A percentile compares a stretch with the other conserved stretches of the same genome.
phyloP scores from a whole-genome alignment of 2,329 filamentous ascomycete species.

The Fusarium keratoplasticum region DNA sequence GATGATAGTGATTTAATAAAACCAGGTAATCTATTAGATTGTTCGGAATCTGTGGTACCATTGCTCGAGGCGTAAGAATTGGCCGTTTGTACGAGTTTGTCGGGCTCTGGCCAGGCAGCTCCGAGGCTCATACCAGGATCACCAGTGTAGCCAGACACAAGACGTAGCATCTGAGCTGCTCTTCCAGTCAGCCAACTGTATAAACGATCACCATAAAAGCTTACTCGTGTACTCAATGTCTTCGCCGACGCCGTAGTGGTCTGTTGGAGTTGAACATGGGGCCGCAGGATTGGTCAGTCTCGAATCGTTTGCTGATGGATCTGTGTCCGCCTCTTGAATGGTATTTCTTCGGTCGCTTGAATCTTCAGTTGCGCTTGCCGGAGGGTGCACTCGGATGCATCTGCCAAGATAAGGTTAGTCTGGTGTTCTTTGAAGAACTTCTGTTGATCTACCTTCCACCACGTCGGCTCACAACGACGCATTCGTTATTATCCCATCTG shows the following conservation, averaged over 20 bases:
- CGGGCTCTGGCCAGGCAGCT: not conserved
- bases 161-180: not conserved
- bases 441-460: not conserved
- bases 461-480: not conserved
- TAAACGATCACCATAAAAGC: too few relatives aligned
- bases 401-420: not conserved
- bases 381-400: not conserved
- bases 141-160: not conserved
- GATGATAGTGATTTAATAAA: conserved; percentile 85
- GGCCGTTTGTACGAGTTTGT: not conserved
- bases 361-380: not conserved
- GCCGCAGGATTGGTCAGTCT: not conserved
- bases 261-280: not conserved
- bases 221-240: not conserved
- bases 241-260: not conserved
- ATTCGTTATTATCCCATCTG: conserved; percentile 77
- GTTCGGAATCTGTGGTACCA: not conserved
- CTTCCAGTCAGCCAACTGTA: not conserved
- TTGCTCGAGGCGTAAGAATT: conserved; percentile 49
- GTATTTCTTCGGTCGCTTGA: not conserved
- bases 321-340: not conserved
- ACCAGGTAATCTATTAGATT: conserved; percentile 55
- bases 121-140: not conserved
- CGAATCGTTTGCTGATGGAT: not conserved
- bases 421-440: conserved; percentile 10